Percentiles rank a stretch among this genome's conserved stretches.
Conservation (phyloP, 2,329 filamentous ascomycete species). For the Talaromyces sp. region DNA sequence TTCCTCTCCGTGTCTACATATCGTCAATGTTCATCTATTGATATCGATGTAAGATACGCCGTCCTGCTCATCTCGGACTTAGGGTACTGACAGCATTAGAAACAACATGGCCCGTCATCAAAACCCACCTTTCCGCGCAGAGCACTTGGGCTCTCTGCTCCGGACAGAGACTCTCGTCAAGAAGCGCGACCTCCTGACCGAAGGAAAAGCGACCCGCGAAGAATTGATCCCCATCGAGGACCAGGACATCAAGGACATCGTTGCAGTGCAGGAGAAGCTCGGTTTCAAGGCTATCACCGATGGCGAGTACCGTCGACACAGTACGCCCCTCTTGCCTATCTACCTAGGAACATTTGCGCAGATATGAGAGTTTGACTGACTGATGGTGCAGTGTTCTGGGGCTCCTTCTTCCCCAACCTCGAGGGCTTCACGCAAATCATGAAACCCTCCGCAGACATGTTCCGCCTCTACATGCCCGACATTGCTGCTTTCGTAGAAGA, state of each 20-base stretch:
- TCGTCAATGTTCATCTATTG: background rate
- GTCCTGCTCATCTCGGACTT: background rate
- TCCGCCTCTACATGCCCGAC: constrained; percentile 58
- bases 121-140: constrained; percentile 63
- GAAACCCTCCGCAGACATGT: constrained; percentile 49
- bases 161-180: constrained; percentile 61
- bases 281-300: constrained; percentile 63
- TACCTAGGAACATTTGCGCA: no score
- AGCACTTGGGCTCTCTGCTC: constrained; percentile 69
- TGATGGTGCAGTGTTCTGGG: constrained; percentile 51
- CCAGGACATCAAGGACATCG: constrained; percentile 61
- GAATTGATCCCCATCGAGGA: constrained; percentile 62
- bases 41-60: background rate
- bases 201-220: constrained; percentile 52
- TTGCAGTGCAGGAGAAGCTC: constrained; percentile 61
- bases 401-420: constrained; percentile 53
- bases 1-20: background rate
- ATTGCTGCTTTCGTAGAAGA: constrained; percentile 60
- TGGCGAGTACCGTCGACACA: constrained; percentile 60
- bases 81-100: background rate
- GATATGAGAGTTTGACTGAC: background rate
- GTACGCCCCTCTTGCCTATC: constrained; percentile 25
- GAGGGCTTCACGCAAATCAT: constrained; percentile 54
- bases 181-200: constrained; percentile 55
- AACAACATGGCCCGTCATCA: constrained; percentile 27